A percentile compares a stretch with the other conserved stretches of the same genome.
Evolutionary conservation across 140 eudicot species (phyloP).

Genomic region (Anethum foeniculum): DNA sequence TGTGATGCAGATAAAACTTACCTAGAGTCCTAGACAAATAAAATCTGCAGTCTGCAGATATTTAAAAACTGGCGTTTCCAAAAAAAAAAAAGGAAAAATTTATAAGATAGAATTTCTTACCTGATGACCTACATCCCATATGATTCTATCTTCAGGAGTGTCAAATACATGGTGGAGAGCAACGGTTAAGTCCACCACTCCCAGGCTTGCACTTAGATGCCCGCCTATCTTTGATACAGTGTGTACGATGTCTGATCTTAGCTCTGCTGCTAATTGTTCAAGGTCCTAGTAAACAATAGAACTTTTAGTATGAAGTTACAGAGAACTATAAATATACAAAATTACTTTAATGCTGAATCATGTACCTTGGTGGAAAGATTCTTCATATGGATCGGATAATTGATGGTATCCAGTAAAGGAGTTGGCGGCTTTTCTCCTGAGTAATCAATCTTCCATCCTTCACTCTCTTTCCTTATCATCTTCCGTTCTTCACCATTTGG

Average conservation of each 20-base stretch:
- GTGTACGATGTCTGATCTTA: slow-evolving; percentile 72
- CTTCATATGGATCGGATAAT: slow-evolving; percentile 74
- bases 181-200: slow-evolving; percentile 82
- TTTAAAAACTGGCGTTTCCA: not conserved
- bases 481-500: slow-evolving; percentile 44
- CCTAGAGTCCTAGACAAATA: too few species aligned
- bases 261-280: slow-evolving; percentile 69
- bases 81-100: too few species aligned
- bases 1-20: not conserved
- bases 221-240: slow-evolving; percentile 75
- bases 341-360: too few species aligned
- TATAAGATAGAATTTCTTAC: slow-evolving; percentile 20
- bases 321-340: not conserved
- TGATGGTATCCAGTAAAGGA: slow-evolving; percentile 72
- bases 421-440: slow-evolving; percentile 69
- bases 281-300: slow-evolving; percentile 43
- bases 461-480: slow-evolving; percentile 37
- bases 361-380: slow-evolving; percentile 60
- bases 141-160: slow-evolving; percentile 74
- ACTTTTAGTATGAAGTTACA: not conserved
- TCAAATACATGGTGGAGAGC: slow-evolving; percentile 90
- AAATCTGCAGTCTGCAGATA: not conserved
- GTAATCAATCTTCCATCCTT: slow-evolving; percentile 53
- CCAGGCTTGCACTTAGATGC: slow-evolving; percentile 89
- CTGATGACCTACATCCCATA: slow-evolving; percentile 99